phyloP scores from a whole-genome alignment of 1,284 basidiomycete species.

The Sporisorium graminicola region DNA sequence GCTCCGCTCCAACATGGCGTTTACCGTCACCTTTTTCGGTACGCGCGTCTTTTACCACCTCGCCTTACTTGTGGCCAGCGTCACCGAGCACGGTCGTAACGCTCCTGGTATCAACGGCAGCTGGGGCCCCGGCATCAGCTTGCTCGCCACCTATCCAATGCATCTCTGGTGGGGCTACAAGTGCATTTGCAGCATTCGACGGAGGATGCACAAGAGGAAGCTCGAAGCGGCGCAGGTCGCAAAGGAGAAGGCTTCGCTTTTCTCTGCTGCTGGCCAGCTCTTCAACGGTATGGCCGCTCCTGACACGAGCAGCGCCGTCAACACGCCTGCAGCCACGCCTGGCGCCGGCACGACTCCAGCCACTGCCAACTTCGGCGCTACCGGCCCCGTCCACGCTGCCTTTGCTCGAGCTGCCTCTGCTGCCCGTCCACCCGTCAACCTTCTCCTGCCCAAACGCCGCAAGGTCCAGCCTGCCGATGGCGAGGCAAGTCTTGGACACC shows the following conservation, averaged over 20 bases:
- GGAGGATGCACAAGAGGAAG: slow-evolving; percentile 64
- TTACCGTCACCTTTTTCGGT: slow-evolving; percentile 64
- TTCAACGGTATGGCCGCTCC: slow-evolving; percentile 61
- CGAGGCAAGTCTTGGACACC: slow-evolving; percentile 9
- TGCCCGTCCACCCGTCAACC: slow-evolving; percentile 49
- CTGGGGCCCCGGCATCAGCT: slow-evolving; percentile 55
- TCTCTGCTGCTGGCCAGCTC: slow-evolving; percentile 51
- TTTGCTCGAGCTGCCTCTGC: slow-evolving; percentile 57
- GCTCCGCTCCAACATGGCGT: slow-evolving; percentile 66
- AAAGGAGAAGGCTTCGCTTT: slow-evolving; percentile 47
- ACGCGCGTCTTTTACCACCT: slow-evolving; percentile 66
- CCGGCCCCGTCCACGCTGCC: slow-evolving; percentile 50
- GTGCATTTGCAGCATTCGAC: slow-evolving; percentile 60
- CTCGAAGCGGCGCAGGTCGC: slow-evolving; percentile 53
- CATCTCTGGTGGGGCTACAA: slow-evolving; percentile 69
- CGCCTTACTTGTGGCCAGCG: slow-evolving; percentile 51
- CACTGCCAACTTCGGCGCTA: slow-evolving; percentile 48
- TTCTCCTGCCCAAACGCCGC: slow-evolving; percentile 43
- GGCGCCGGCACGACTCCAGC: slow-evolving; percentile 44
- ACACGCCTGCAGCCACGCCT: slow-evolving; percentile 63
- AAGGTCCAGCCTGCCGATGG: slow-evolving; percentile 7
- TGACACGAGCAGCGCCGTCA: slow-evolving; percentile 60
- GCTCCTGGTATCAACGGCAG: slow-evolving; percentile 54
- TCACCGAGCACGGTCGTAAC: slow-evolving; percentile 52
- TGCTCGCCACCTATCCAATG: slow-evolving; percentile 64